Evolutionary conservation across 768 basidiomycete genomes (phyloP).

Genomic region (Daedaleopsis sinensis): DNA sequence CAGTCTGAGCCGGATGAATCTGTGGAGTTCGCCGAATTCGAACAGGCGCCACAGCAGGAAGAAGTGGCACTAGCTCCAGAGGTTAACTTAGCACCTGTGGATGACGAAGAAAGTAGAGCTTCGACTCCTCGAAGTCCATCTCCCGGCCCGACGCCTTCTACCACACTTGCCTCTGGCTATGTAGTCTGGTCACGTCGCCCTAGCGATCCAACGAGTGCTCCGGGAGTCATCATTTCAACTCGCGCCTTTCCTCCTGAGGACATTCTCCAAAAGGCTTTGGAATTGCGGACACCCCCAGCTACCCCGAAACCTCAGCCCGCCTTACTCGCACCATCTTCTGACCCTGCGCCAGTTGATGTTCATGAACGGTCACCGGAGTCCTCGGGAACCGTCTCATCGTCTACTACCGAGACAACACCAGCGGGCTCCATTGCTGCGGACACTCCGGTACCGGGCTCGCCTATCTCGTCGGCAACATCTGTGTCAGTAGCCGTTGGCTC

Average conservation of each 20-base stretch:
- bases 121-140: conserved; percentile 12
- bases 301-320: conserved; percentile 24
- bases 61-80: too few relatives aligned
- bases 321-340: conserved; percentile 2
- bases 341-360: neutral
- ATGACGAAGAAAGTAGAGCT: neutral
- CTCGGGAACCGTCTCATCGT: conserved; percentile 46
- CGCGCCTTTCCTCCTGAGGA: conserved; percentile 62
- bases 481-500: conserved; percentile 40
- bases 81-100: neutral
- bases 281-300: conserved; percentile 49
- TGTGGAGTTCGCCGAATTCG: too few relatives aligned
- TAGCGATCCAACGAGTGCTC: conserved; percentile 61
- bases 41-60: too few relatives aligned
- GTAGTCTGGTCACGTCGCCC: conserved; percentile 80
- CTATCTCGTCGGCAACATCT: conserved; percentile 62
- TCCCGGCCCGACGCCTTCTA: conserved; percentile 10
- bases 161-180: conserved; percentile 38
- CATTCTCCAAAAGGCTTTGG: conserved; percentile 58
- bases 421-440: conserved; percentile 53
- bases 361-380: conserved; percentile 26
- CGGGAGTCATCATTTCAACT: conserved; percentile 73
- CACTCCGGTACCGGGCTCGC: conserved; percentile 54
- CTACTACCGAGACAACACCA: conserved; percentile 53
- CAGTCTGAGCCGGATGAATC: too few relatives aligned